Conservation (phyloP, 768 basidiomycete genomes). For the Amanita exitialis region DNA sequence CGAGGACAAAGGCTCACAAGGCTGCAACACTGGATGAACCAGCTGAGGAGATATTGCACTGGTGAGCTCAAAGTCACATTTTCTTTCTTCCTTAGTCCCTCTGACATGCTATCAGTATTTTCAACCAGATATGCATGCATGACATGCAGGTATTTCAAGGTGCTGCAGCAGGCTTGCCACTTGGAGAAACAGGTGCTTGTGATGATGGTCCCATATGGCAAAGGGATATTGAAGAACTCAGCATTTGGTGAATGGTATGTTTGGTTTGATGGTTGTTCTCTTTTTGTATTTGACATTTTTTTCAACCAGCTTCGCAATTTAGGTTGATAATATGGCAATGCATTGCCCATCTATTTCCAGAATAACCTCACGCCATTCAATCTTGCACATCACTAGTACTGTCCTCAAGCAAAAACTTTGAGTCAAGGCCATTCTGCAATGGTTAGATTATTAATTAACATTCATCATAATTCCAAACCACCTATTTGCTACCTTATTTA, state of each 20-base stretch:
- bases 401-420: neutral
- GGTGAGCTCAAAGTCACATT: neutral
- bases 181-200: neutral
- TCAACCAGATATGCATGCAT: neutral
- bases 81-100: neutral
- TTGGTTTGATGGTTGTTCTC: neutral
- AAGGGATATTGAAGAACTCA: neutral
- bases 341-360: neutral
- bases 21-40: neutral
- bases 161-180: neutral
- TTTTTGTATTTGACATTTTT: neutral
- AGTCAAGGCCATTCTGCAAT: neutral
- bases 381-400: neutral
- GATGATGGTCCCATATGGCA: neutral
- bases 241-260: neutral
- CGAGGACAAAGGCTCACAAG: neutral
- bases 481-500: neutral
- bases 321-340: too few relatives aligned
- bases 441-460: neutral
- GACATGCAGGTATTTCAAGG: neutral
- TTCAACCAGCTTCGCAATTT: neutral
- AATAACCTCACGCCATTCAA: neutral
- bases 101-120: neutral
- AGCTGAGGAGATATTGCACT: neutral
- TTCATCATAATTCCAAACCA: neutral